phyloP scores from a whole-genome alignment of 2,329 filamentous ascomycete genomes.

The Exophiala bonariae region DNA sequence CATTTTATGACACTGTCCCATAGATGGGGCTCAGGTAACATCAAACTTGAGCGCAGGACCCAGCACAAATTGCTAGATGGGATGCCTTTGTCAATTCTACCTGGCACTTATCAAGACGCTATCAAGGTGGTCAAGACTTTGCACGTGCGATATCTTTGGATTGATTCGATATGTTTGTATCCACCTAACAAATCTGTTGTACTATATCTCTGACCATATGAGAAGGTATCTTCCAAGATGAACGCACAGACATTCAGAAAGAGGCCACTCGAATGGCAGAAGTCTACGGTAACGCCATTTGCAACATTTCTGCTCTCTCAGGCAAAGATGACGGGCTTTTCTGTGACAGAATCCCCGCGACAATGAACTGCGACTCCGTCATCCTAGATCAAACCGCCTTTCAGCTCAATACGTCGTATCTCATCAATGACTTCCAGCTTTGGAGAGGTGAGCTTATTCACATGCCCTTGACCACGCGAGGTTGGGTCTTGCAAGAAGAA shows the following conservation, averaged over 20 bases:
- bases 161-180: conserved; percentile 29
- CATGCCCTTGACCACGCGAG: conserved; percentile 34
- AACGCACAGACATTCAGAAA: conserved; percentile 15
- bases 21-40: conserved; percentile 12
- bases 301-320: conserved; percentile 19
- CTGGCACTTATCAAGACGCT: conserved; percentile 30
- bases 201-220: neutral
- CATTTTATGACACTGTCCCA: conserved; percentile 18
- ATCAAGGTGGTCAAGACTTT: conserved; percentile 21
- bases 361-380: conserved; percentile 10
- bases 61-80: conserved; percentile 11
- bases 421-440: conserved; percentile 17
- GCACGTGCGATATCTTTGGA: conserved; percentile 29
- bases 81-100: conserved; percentile 13
- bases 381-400: neutral
- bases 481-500: conserved; percentile 45
- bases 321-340: conserved; percentile 15
- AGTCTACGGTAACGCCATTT: conserved; percentile 17
- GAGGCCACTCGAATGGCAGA: conserved; percentile 12
- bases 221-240: conserved; percentile 16
- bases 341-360: conserved; percentile 4
- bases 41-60: conserved; percentile 13
- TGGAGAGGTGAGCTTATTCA: conserved; percentile 16
- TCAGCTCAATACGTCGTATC: conserved; percentile 5
- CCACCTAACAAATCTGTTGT: neutral